Base-by-base conservation (phyloP, 2,329 filamentous ascomycete species). In the Metarhizium guizhouense region DNA sequence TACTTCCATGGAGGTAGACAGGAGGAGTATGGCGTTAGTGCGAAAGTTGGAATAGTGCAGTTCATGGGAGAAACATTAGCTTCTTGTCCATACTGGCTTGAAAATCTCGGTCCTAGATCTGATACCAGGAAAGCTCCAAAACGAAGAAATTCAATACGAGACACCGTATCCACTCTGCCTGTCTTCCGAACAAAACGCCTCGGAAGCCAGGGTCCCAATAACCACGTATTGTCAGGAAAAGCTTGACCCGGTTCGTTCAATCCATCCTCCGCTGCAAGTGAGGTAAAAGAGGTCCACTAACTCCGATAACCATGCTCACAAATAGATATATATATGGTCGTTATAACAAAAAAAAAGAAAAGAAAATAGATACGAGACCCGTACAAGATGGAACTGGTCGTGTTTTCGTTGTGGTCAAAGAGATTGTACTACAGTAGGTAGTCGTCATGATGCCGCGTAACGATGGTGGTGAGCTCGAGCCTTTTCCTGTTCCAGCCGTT, bases 241-340 rank as follows among this genome's bases (percentile, higher is more conserved):
- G 7, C 25, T 20, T 16, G 2, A 45, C 3, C 42, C 42, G 18
- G 6, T 6, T 45, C 42, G 11, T 45, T 18, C 42, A 16, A 30
- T 6, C 45, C 13, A 18, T 32, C 29, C 40, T 47, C 42, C 32
- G 32, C 25, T 14, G 18, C 29, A 45, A 38, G 5, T 20, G 52
- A 36, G 7, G 34, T 16, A 48, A 30, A 48, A 30, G 30, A 48
- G 30, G 8, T 20, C 54, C 16, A 16, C 8, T 13, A 56, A 53
- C 55, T 51, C 55, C 55, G 30, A n/a, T 54, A 49, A 29, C 53
- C 51, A 56, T 56, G 55, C 55, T 51, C 55, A 47, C 53, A 34
- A 34, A 34, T 34, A 34, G 10, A 54, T 42, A 51, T 53, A 51
- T 36, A 53, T 40, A 16, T 54, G 7, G 55, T 56, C 55, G 38